Evolutionary conservation across 2,329 filamentous ascomycete genomes (phyloP).

Genomic region (Penicillium sp.): DNA sequence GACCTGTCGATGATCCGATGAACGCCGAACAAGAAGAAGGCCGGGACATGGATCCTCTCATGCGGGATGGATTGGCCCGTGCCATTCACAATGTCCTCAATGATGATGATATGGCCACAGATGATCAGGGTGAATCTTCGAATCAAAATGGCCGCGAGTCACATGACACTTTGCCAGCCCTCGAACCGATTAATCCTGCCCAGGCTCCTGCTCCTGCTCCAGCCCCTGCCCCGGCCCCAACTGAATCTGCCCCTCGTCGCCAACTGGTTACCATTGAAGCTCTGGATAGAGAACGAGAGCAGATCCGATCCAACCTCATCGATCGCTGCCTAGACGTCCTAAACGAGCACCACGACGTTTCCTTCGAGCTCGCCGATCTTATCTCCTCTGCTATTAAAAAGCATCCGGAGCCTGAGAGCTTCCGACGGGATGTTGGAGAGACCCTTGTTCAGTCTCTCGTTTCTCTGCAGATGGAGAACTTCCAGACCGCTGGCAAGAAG

Average conservation of each 20-base stretch:
- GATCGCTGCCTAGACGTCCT: slow-evolving; percentile 90
- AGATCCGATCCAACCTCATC: slow-evolving; percentile 77
- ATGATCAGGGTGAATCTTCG: slow-evolving; percentile 30
- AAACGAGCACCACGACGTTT: slow-evolving; percentile 82
- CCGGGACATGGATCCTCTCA: slow-evolving; percentile 33
- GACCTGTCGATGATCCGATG: slow-evolving; percentile 28
- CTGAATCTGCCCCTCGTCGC: slow-evolving; percentile 28
- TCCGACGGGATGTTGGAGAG: slow-evolving; percentile 74
- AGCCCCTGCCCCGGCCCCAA: slow-evolving; percentile 17
- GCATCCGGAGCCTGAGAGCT: slow-evolving; percentile 61
- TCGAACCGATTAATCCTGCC: slow-evolving; percentile 15
- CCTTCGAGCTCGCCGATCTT: slow-evolving; percentile 87
- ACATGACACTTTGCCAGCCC: neutral
- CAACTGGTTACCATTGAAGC: slow-evolving; percentile 69
- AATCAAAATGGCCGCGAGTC: slow-evolving; percentile 20
- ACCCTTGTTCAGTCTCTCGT: slow-evolving; percentile 85
- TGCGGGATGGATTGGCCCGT: slow-evolving; percentile 44
- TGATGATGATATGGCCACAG: slow-evolving; percentile 32
- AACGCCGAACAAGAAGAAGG: slow-evolving; percentile 26
- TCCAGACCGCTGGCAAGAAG: slow-evolving; percentile 64
- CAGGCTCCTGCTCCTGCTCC: slow-evolving; percentile 29
- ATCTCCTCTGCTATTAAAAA: slow-evolving; percentile 73
- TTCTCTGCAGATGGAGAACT: slow-evolving; percentile 63
- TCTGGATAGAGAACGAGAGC: slow-evolving; percentile 73
- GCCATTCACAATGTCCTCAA: slow-evolving; percentile 48